A percentile compares a stretch with the other conserved stretches of the same genome.
Conservation (phyloP, 345 rosid species). For the Aquilaria sinensis region DNA sequence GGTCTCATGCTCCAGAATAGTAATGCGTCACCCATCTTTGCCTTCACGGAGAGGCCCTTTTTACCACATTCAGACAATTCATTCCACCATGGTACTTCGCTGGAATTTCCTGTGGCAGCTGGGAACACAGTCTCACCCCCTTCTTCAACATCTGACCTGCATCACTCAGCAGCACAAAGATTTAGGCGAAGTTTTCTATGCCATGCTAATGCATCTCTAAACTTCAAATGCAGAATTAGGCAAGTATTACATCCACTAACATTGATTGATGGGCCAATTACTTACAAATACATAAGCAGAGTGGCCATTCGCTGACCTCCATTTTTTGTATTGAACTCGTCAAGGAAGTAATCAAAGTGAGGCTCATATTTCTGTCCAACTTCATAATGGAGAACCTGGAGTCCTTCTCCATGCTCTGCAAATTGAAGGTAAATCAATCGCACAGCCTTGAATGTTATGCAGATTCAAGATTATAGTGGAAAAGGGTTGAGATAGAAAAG, state of each 20-base stretch:
- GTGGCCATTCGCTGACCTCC: conserved; percentile 96
- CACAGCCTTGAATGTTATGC: neutral
- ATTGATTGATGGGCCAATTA: too few relatives aligned
- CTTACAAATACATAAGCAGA: conserved; percentile 87
- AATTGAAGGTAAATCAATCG: conserved; percentile 5
- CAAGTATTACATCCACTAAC: too few relatives aligned
- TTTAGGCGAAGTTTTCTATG: conserved; percentile 1
- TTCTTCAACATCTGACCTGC: conserved; percentile 95
- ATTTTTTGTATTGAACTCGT: conserved; percentile 73
- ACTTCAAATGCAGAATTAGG: neutral
- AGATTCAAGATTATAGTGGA: too few relatives aligned
- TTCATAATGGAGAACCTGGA: conserved; percentile 87
- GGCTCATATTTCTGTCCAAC: conserved; percentile 85
- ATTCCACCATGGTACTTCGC: conserved; percentile 68
- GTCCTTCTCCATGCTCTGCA: conserved; percentile 91
- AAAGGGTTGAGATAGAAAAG: too few relatives aligned
- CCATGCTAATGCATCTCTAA: neutral
- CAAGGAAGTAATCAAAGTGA: conserved; percentile 89
- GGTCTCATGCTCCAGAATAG: conserved; percentile 95
- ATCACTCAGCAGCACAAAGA: conserved; percentile 3
- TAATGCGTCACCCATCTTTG: conserved; percentile 84
- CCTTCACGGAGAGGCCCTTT: conserved; percentile 67
- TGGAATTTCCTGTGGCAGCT: conserved; percentile 52
- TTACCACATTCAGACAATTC: conserved; percentile 83
- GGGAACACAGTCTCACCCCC: conserved; percentile 98